A percentile compares a stretch with the other conserved stretches of the same genome.
Conservation (phyloP, 1,284 basidiomycete genomes). For the Ustilago sp. region DNA sequence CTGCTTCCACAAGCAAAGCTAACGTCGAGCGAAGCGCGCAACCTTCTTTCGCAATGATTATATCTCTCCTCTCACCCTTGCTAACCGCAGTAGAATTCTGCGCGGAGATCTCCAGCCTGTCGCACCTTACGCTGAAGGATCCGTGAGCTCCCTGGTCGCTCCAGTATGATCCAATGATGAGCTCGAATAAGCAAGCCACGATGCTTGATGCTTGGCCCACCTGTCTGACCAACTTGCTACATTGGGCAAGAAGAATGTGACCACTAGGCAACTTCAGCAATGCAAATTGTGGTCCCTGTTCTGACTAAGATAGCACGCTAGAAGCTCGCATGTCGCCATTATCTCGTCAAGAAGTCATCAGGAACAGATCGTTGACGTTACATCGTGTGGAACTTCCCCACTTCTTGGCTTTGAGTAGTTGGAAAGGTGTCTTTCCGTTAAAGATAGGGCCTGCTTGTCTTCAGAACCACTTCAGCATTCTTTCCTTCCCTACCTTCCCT, state of each 20-base stretch:
- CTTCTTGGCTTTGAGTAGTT: background rate
- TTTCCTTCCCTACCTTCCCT: background rate
- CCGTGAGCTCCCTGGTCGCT: background rate
- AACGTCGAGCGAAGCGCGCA: slow-evolving; percentile 34
- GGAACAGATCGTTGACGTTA: background rate
- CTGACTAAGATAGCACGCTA: slow-evolving; percentile 14
- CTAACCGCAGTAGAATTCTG: background rate
- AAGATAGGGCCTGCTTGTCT: background rate
- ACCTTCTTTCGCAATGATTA: slow-evolving; percentile 13
- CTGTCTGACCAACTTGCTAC: background rate
- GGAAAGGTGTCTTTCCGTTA: background rate
- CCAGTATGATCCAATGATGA: background rate
- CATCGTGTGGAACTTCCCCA: background rate
- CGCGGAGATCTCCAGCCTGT: background rate
- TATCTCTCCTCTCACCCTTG: background rate
- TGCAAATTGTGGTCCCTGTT: slow-evolving; percentile 2
- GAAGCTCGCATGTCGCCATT: slow-evolving; percentile 13
- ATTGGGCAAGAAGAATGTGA: background rate
- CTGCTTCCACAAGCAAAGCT: background rate
- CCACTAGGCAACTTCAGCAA: slow-evolving; percentile 22
- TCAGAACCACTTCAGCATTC: no score
- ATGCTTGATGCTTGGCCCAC: no score
- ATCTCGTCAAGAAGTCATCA: background rate
- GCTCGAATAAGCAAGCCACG: background rate
- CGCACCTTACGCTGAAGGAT: background rate